Conservation (phyloP, 2,329 filamentous ascomycete species). For the Emmonsiellopsis sp. region DNA sequence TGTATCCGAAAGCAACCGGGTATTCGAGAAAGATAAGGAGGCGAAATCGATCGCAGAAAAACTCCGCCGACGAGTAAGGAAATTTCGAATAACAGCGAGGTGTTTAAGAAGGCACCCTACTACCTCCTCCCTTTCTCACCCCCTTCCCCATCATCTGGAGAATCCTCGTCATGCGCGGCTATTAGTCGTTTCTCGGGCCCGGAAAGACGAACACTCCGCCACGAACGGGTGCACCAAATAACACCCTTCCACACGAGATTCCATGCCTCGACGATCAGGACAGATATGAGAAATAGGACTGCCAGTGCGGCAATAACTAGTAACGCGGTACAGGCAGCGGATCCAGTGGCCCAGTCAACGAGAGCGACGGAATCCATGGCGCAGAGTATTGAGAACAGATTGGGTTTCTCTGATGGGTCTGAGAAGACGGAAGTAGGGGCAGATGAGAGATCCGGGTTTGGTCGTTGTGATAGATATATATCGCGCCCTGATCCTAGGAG, state of each 20-base stretch:
- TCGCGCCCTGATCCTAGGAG: neutral
- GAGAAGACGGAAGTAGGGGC: no score
- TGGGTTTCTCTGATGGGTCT: no score
- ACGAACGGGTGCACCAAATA: neutral
- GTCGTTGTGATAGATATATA: no score
- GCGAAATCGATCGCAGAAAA: no score
- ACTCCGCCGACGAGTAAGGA: no score
- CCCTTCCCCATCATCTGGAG: neutral
- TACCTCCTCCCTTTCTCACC: no score
- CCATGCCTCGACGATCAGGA: slow-evolving; percentile 7
- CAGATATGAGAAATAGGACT: slow-evolving; percentile 8
- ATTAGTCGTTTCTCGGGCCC: slow-evolving; percentile 2
- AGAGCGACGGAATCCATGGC: neutral
- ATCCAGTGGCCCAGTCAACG: neutral
- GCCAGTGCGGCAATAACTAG: slow-evolving; percentile 1
- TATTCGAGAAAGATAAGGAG: no score
- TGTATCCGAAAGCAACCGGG: no score
- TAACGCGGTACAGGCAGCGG: slow-evolving; percentile 4
- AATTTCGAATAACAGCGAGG: no score
- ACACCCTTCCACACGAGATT: neutral
- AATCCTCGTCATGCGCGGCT: neutral
- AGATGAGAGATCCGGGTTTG: no score
- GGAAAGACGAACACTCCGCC: neutral
- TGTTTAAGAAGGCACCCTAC: no score
- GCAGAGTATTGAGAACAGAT: neutral